Base-by-base conservation (phyloP, 164 flowering plant species). In the Stephania cephalantha region DNA sequence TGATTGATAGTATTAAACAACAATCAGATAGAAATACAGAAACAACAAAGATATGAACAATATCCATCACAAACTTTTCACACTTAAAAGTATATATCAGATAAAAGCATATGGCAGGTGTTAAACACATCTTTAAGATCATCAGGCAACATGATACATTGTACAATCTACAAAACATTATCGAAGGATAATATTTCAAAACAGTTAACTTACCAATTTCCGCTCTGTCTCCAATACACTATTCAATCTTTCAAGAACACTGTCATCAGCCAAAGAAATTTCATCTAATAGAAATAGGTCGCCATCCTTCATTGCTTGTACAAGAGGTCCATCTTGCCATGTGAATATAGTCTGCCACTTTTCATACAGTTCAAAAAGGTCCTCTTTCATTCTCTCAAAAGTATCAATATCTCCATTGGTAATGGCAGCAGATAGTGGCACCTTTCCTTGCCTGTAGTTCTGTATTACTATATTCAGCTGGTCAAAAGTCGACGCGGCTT, bases 241-340 rank as follows among this genome's bases (percentile, higher is more conserved):
- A 79, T 96, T 96, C 82, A 94, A 81, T 76, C 99, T 87, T 81
- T 96, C 98, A 76, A 96, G 91, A 30, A 96, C 98, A 77, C 99
- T 96, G 77, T 96, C 99, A 89, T 96, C 98, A 83, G 99, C 98
- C 83, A 96, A 82, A 12, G 99, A 96, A 68, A 96, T 92, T 73
- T 96, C 99, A 85, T 96, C 99, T n/a, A 91, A 86, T 77, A 96
- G 91, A 82, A 96, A 84, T 9, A 94, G 73, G 82, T 91, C 87
- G 45, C 98, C 99, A 71, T 80, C 81, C 84, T 86, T 88, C 99
- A 96, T 96, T 68, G 99, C 93, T 82, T 90, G 81, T 68, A 94
- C 86, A 76, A 96, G 97, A 52, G 99, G 99, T 7, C 99, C 99
- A 87, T 96, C 97, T 81, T 90, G 91, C 99, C 99, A 96, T 70